Evolutionary conservation across 2,329 filamentous ascomycete species (phyloP), one percentile per base, ranked within the genome.

Genomic region (Diaporthe australafricana): DNA sequence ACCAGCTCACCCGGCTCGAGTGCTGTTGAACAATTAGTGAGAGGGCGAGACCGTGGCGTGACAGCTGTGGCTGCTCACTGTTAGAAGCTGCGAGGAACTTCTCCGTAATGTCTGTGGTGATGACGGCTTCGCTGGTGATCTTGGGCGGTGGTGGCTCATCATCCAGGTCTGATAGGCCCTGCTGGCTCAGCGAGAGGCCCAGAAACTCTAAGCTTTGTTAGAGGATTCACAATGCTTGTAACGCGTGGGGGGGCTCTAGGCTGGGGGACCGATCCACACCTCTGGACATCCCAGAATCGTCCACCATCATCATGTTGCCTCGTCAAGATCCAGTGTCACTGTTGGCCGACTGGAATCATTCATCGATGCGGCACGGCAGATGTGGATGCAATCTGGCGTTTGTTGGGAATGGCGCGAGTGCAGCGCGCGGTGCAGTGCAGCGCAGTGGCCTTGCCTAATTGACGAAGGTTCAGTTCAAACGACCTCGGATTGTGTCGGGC

Each of bases 1-100:
- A 98, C 88, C 3, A 99, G 88, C 76, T 97, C 91, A 40, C 96
- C 96, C 9, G 93, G 90, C 57, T 88, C 83, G 71, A 98, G 85
- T 74, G 90, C 95, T 97, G 74, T 53, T 56, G 25, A 22, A 25
- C 30, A 27, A 74, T 83, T 50, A 74, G 73, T 66, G 25, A 68
- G 42, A 7, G 25, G 17, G 50, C 42, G 12, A 42, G 20, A 27
- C 17, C 2, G 20, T 25, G 27, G 57, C n/a, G 52, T 47, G 42
- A 57, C n/a, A 17, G 73, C 71, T 62, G 63, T 55, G 48, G 50
- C 57, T 47, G 75, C 86, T 66, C 80, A 91, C 90, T 83, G 68
- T 84, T 82, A 30, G 87, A 84, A 14, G 90, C 90, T 27, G 83
- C 77, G 7, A 80, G 79, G 76, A 92, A 92, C 73, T 84, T 84